Conservation (phyloP, 352 stramenopile genomes). For the Pythium vanterpoolii region DNA sequence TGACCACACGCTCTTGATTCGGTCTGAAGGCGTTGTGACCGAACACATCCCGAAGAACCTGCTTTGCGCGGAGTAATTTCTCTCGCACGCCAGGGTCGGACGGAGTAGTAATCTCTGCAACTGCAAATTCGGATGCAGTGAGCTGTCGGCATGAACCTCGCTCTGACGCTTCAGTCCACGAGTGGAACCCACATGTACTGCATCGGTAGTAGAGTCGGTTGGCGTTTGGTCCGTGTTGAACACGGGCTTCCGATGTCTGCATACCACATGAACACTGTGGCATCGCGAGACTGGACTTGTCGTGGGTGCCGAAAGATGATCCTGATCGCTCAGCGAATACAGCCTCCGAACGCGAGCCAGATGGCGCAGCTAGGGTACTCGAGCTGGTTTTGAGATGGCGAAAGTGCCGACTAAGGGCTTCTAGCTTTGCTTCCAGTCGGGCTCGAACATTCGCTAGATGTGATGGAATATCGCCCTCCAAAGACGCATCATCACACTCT, state of each 20-base stretch:
- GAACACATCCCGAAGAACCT: slow-evolving; percentile 89
- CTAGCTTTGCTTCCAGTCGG: slow-evolving; percentile 57
- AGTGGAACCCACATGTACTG: slow-evolving; percentile 71
- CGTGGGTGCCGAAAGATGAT: neutral
- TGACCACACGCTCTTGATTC: slow-evolving; percentile 94
- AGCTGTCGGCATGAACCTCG: neutral
- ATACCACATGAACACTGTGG: slow-evolving; percentile 63
- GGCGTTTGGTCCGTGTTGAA: slow-evolving; percentile 69
- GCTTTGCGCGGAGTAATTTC: slow-evolving; percentile 72
- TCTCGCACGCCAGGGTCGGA: slow-evolving; percentile 44
- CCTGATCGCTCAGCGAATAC: neutral
- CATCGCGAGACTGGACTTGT: slow-evolving; percentile 9
- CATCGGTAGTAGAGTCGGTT: slow-evolving; percentile 69
- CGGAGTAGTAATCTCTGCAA: slow-evolving; percentile 7
- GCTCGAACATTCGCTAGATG: slow-evolving; percentile 35
- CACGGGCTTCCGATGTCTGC: slow-evolving; percentile 44
- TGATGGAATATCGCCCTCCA: slow-evolving; percentile 72
- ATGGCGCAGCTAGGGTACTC: neutral
- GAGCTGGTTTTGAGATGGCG: slow-evolving; percentile 52
- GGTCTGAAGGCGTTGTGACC: slow-evolving; percentile 94
- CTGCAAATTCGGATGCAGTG: slow-evolving; percentile 9
- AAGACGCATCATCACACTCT: slow-evolving; percentile 77
- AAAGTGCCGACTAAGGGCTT: slow-evolving; percentile 54
- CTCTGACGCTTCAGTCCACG: slow-evolving; percentile 48
- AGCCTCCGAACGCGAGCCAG: neutral